Percentiles rank a stretch among this genome's conserved stretches.
Evolutionary conservation across 257 asterid species (phyloP).

Genomic region (Penstemon barbatus): DNA sequence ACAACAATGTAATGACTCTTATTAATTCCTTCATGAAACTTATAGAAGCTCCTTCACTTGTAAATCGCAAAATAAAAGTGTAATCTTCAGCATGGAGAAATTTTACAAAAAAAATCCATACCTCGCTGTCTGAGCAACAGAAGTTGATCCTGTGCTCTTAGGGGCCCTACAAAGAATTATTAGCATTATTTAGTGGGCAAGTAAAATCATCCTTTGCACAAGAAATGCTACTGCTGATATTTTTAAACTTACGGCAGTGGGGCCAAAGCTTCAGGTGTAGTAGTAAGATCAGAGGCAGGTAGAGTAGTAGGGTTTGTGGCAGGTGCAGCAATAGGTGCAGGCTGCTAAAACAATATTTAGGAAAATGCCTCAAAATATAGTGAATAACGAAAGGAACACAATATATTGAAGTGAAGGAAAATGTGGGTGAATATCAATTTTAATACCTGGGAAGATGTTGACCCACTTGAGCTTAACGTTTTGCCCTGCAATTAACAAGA

Average conservation of each 20-base stretch:
- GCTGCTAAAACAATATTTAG: slow-evolving; percentile 41
- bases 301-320: slow-evolving; percentile 42
- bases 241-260: slow-evolving; percentile 52
- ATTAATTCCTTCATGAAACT: slow-evolving; percentile 21
- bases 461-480: slow-evolving; percentile 52
- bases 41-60: slow-evolving; percentile 14
- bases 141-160: slow-evolving; percentile 41
- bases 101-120: slow-evolving; percentile 27
- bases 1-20: slow-evolving; percentile 24
- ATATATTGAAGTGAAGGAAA: neutral
- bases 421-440: slow-evolving; percentile 10
- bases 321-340: slow-evolving; percentile 49
- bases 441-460: slow-evolving; percentile 66
- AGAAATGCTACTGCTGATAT: slow-evolving; percentile 7
- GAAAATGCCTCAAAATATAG: slow-evolving; percentile 29
- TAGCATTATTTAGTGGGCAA: slow-evolving; percentile 23
- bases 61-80: neutral
- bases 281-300: slow-evolving; percentile 41
- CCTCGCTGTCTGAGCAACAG: slow-evolving; percentile 46
- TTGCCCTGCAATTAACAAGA: slow-evolving; percentile 54
- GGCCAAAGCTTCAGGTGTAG: slow-evolving; percentile 50
- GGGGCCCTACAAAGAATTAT: slow-evolving; percentile 44
- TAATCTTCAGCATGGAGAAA: neutral
- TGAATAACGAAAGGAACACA: slow-evolving; percentile 2
- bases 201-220: slow-evolving; percentile 8